Conservation (phyloP, 148 eudicot species). For the Gaultheria prostrata region DNA sequence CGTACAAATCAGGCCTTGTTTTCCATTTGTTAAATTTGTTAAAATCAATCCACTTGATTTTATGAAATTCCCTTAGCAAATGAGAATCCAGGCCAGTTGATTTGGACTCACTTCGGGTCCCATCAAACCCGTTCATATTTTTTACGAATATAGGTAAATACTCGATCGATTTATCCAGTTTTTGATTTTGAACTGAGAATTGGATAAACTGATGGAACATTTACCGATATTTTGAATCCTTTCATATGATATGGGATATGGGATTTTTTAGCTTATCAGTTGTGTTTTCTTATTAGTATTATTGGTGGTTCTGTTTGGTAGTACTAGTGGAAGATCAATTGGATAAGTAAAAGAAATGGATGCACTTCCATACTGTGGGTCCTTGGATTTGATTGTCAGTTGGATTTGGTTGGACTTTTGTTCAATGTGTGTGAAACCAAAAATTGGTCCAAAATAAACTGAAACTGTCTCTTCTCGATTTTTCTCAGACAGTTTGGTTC, state of each 20-base stretch:
- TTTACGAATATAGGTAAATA: too few species aligned
- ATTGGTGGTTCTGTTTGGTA: background rate
- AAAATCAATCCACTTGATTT: too few species aligned
- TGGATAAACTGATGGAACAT: too few species aligned
- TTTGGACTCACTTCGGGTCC: too few species aligned
- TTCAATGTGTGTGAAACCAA: background rate
- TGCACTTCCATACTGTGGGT: background rate
- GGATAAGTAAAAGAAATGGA: background rate
- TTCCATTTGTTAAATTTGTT: too few species aligned
- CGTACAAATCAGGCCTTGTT: too few species aligned
- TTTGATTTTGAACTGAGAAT: too few species aligned
- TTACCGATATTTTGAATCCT: too few species aligned
- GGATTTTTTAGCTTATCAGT: background rate
- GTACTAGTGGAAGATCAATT: background rate
- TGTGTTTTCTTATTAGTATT: background rate
- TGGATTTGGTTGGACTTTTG: background rate
- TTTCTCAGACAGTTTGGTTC: conserved; percentile 6
- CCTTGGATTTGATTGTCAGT: background rate
- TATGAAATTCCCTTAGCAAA: too few species aligned
- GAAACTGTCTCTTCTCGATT: background rate
- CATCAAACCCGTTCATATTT: too few species aligned
- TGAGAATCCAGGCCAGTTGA: too few species aligned
- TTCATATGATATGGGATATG: background rate
- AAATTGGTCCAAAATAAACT: conserved; percentile 1
- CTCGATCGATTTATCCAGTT: too few species aligned